Evolutionary conservation across 2,329 filamentous ascomycete genomes (phyloP).

Genomic region (Periglandula ipomoeae): DNA sequence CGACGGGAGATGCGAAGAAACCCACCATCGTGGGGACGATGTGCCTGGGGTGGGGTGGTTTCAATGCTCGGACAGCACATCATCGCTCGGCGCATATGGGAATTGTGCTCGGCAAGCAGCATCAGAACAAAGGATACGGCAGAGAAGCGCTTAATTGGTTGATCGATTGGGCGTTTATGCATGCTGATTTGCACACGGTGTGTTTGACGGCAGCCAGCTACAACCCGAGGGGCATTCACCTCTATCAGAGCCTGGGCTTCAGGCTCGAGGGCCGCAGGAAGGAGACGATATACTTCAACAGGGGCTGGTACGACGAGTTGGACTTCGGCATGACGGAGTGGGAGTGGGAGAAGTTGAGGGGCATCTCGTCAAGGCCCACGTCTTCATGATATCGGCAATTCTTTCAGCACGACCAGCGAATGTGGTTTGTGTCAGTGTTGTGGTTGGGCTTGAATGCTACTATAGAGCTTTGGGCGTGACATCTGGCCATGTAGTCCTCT

Average conservation of each 20-base stretch:
- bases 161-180: conserved; percentile 35
- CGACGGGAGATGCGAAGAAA: not conserved
- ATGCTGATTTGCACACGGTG: conserved; percentile 34
- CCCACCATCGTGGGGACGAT: conserved; percentile 13
- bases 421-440: too few relatives aligned
- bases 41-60: conserved; percentile 12
- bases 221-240: conserved; percentile 29
- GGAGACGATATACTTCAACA: conserved; percentile 24
- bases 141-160: conserved; percentile 36
- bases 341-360: conserved; percentile 22
- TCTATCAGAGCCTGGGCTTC: conserved; percentile 38
- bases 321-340: conserved; percentile 27
- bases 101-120: conserved; percentile 23
- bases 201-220: conserved; percentile 30
- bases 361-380: not conserved
- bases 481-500: too few relatives aligned
- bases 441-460: not conserved
- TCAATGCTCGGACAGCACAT: conserved; percentile 8
- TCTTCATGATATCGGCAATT: not conserved
- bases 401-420: too few relatives aligned
- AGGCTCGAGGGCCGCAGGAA: conserved; percentile 30
- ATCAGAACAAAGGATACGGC: conserved; percentile 34
- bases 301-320: conserved; percentile 27
- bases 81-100: conserved; percentile 20
- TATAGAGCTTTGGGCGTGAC: not conserved